These are phyloP conservation scores for Boletus rubropictus DNA, from an alignment of 768 basidiomycete species.

Conservation along the genomic window DNA sequence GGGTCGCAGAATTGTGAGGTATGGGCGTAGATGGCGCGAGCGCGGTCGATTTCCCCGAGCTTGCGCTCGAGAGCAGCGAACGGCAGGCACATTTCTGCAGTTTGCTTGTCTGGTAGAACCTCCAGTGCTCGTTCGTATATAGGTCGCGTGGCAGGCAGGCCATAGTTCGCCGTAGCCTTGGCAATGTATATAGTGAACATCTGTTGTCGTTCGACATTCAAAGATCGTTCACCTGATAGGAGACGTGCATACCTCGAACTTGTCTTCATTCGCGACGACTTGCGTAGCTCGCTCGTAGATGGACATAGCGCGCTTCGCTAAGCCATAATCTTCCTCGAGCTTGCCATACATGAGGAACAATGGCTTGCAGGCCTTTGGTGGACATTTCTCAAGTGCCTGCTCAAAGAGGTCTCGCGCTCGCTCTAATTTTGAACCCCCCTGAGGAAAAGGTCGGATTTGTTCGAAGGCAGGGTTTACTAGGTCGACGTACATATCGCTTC, in stretches of 20 bases:
- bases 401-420: constrained; percentile 97
- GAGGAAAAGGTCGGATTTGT: constrained; percentile 2
- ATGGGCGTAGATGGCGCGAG: constrained; percentile 93
- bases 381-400: constrained; percentile 95
- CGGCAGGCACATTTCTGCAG: constrained; percentile 95
- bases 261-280: constrained; percentile 83
- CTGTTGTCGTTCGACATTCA: constrained; percentile 35
- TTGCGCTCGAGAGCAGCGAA: constrained; percentile 96
- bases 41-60: constrained; percentile 97
- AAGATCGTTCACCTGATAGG: neutral
- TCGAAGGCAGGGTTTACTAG: neutral
- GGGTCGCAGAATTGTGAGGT: constrained; percentile 99
- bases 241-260: constrained; percentile 71
- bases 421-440: constrained; percentile 93
- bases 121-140: constrained; percentile 96
- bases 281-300: constrained; percentile 91
- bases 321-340: constrained; percentile 89
- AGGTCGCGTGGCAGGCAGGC: constrained; percentile 89
- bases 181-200: constrained; percentile 98
- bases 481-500: constrained; percentile 78
- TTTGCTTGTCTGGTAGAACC: constrained; percentile 86
- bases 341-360: constrained; percentile 95
- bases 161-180: constrained; percentile 93
- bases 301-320: constrained; percentile 93
- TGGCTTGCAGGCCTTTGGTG: constrained; percentile 89